Conservation (phyloP, 164 flowering plant genomes). For the Vitis cinerea region DNA sequence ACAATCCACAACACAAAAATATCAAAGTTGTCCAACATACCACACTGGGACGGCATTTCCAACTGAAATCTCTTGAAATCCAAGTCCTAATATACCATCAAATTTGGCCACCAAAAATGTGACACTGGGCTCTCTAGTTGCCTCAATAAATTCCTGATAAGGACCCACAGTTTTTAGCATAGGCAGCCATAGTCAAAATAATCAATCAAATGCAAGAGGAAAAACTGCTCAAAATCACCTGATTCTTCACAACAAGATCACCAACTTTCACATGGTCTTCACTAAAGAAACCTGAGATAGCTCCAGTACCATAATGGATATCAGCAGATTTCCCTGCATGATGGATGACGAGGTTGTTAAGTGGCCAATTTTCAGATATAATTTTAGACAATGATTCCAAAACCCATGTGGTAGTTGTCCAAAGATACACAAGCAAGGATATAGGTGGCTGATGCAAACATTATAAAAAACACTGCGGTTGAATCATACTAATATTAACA, state of each 20-base stretch:
- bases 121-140: constrained; percentile 45
- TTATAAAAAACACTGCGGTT: neutral
- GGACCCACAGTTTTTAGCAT: neutral
- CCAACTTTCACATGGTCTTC: constrained; percentile 40
- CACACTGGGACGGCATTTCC: constrained; percentile 48
- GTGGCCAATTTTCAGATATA: neutral
- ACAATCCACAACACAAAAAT: too few species aligned
- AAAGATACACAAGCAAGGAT: too few species aligned
- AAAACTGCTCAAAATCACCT: constrained; percentile 24
- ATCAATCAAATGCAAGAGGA: neutral
- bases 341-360: neutral
- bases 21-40: constrained; percentile 20
- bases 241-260: constrained; percentile 33
- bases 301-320: constrained; percentile 44
- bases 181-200: neutral
- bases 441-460: too few species aligned
- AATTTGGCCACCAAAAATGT: constrained; percentile 50
- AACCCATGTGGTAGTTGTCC: neutral
- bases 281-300: constrained; percentile 47
- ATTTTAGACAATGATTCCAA: neutral
- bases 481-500: neutral
- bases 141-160: constrained; percentile 47
- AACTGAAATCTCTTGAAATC: constrained; percentile 53
- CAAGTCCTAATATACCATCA: constrained; percentile 55
- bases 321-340: constrained; percentile 37